A percentile compares a stretch with the other conserved stretches of the same genome.
These are phyloP conservation scores for Hygrophila difformis DNA, from an alignment of 257 asterid species.

Conservation along the genomic window DNA sequence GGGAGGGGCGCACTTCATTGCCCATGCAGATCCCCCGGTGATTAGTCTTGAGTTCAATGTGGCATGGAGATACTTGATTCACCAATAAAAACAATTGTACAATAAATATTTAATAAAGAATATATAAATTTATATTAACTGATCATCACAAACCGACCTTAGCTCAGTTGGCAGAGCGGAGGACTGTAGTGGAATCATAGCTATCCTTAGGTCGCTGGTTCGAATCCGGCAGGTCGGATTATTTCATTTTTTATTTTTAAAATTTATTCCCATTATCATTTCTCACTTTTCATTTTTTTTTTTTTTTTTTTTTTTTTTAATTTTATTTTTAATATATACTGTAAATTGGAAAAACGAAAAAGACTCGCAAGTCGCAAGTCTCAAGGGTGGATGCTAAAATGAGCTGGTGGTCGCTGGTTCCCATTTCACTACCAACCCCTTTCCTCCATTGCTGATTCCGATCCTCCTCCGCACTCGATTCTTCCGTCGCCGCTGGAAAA, in stretches of 20 bases:
- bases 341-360: not conserved
- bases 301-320: too few relatives aligned
- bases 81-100: too few relatives aligned
- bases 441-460: too few relatives aligned
- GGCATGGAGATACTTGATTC: too few relatives aligned
- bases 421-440: slow-evolving; percentile 16
- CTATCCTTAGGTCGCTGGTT: slow-evolving; percentile 91
- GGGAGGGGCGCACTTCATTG: too few relatives aligned
- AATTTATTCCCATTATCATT: not conserved
- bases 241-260: not conserved
- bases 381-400: slow-evolving; percentile 44
- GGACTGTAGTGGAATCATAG: slow-evolving; percentile 2
- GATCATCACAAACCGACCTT: not conserved
- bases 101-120: too few relatives aligned
- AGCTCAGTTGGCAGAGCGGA: slow-evolving; percentile 9
- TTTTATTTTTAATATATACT: too few relatives aligned
- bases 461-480: slow-evolving; percentile 14
- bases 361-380: slow-evolving; percentile 15
- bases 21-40: too few relatives aligned
- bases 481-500: slow-evolving; percentile 7
- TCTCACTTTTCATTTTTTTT: too few relatives aligned
- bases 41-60: too few relatives aligned
- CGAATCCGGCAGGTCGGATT: slow-evolving; percentile 91
- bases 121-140: too few relatives aligned
- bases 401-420: slow-evolving; percentile 47